phyloP scores from a whole-genome alignment of 2,329 filamentous ascomycete species.

The Alternaria sp. region DNA sequence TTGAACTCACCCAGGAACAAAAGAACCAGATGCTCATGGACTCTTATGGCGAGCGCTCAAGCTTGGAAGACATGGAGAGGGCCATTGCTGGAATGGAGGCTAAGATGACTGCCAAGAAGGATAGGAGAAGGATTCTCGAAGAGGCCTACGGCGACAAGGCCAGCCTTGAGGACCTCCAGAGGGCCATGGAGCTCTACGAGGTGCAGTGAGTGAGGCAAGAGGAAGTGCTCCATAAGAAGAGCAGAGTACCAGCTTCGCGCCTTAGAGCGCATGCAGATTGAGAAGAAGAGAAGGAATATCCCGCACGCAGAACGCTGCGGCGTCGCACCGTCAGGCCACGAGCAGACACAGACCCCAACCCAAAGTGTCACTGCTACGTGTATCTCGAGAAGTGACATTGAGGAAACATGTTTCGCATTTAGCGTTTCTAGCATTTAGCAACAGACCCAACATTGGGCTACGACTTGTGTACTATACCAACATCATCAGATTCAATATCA shows the following conservation, averaged over 20 bases:
- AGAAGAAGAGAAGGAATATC: slow-evolving; percentile 7
- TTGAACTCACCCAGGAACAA: slow-evolving; percentile 41
- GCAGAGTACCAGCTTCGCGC: slow-evolving; percentile 20
- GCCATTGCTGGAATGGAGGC: slow-evolving; percentile 40
- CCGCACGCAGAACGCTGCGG: slow-evolving; percentile 22
- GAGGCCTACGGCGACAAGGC: slow-evolving; percentile 58
- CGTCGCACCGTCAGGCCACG: slow-evolving; percentile 21
- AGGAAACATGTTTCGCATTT: slow-evolving; percentile 8
- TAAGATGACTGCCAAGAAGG: slow-evolving; percentile 41
- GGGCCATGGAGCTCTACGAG: slow-evolving; percentile 56
- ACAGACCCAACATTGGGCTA: slow-evolving; percentile 9
- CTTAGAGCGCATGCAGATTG: slow-evolving; percentile 6
- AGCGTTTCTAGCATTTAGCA: slow-evolving; percentile 6
- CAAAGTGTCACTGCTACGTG: slow-evolving; percentile 9
- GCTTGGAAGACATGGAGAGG: slow-evolving; percentile 46
- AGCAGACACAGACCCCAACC: slow-evolving; percentile 3
- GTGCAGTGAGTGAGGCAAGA: slow-evolving; percentile 43
- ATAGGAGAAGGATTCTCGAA: slow-evolving; percentile 53
- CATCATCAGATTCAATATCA: slow-evolving; percentile 3
- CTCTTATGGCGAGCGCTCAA: slow-evolving; percentile 43
- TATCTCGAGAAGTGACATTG: slow-evolving; percentile 21
- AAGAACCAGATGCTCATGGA: slow-evolving; percentile 44
- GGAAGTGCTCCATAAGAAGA: neutral
- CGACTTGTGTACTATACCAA: slow-evolving; percentile 3
- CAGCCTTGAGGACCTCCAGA: slow-evolving; percentile 55